Evolutionary conservation across 2,329 filamentous ascomycete genomes (phyloP), one percentile per base, ranked within the genome.

Genomic region (Fusarium sp.): DNA sequence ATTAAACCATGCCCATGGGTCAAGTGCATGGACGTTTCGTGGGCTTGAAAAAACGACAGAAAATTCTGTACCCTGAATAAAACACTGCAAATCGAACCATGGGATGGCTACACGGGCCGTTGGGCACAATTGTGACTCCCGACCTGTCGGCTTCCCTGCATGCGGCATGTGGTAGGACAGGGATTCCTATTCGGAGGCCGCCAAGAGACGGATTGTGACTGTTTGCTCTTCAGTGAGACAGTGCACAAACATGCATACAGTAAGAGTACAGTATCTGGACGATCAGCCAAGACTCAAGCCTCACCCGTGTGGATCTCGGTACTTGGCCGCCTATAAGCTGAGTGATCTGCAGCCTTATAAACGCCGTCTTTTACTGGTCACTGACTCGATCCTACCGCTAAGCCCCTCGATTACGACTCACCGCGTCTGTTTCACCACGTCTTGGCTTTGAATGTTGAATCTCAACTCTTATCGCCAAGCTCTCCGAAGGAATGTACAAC

Each of bases 331-430:
- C 64, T 20, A 62, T 38, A 38, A 54, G 30, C 52, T 64, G 59
- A 67, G 60, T 56, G 70, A 77, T 76, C 73, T 77, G 68, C 70
- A 76, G 75, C 76, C 76, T 76, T 70, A 17, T 65, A 62, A 30
- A 43, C 38, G 20, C n/a, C 43, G 63, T 43, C 43, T 50, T 25
- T 59, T 59, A 74, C n/a, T 72, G 22, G 52, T 20, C 33, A 40
- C 35, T 62, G 67, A 61, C 58, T 54, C 30, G 52, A 43, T 27
- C 20, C 38, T 32, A 11, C 30, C n/a, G 30, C 54, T 64, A 61
- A 74, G 71, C 72, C 61, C 25, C 74, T 38, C 45, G 20, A 22
- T 27, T 56, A 37, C 61, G 45, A 72, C 63, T 69, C 57, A 25
- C 20, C 17, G 33, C 25, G 14, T 11, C 9, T 20, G 58, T 56